Conservation (phyloP, 345 rosid species). For the Eucalyptus cloeziana region DNA sequence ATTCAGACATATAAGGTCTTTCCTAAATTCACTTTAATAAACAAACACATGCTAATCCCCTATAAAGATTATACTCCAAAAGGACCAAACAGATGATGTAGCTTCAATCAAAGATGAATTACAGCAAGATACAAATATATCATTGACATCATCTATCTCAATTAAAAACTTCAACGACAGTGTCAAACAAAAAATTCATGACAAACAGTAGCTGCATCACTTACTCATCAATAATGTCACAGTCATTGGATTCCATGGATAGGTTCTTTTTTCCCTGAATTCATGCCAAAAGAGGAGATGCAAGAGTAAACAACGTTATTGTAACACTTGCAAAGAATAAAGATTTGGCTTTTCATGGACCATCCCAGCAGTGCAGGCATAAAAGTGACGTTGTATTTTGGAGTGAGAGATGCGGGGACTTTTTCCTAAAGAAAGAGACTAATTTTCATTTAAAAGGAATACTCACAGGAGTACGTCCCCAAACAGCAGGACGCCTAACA, state of each 20-base stretch:
- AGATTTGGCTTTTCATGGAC: neutral
- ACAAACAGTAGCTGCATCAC: slow-evolving; percentile 15
- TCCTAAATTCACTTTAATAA: neutral
- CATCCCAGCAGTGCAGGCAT: neutral
- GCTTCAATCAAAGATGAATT: neutral
- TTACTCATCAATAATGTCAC: slow-evolving; percentile 51
- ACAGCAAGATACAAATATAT: neutral
- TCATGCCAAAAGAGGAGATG: neutral
- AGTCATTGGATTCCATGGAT: slow-evolving; percentile 69
- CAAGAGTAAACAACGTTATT: neutral
- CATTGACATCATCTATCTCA: neutral
- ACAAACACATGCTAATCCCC: neutral
- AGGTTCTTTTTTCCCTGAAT: slow-evolving; percentile 74
- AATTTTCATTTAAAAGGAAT: neutral
- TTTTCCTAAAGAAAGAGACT: neutral
- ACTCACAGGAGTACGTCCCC: slow-evolving; percentile 84
- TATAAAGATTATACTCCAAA: neutral
- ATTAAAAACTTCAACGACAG: neutral
- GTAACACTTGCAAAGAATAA: neutral
- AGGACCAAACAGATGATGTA: neutral
- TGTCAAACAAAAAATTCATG: neutral
- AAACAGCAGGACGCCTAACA: slow-evolving; percentile 11
- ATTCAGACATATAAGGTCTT: neutral
- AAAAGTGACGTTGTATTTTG: neutral
- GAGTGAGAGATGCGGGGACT: neutral